Evolutionary conservation across 768 basidiomycete species (phyloP), one percentile per base, ranked within the genome.

Genomic region (Strobilomyces dryophilus): DNA sequence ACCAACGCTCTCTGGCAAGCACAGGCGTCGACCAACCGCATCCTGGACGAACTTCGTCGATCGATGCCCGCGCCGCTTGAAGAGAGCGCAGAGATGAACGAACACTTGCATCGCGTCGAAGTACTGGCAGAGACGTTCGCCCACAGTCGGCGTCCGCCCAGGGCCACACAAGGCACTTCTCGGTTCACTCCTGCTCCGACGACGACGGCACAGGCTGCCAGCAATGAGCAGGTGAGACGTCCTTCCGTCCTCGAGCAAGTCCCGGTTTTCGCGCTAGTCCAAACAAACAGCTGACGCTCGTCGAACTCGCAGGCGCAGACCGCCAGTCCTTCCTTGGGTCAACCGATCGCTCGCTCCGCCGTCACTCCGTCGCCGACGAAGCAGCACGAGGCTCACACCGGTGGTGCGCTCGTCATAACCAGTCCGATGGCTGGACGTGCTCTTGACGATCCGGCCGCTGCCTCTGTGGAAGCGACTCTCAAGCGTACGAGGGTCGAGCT

Each of bases 31-130:
- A 78, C 84, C 4, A 81, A 82, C 49, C 76, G 76, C 27, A 69
- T 81, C 44, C 68, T 92, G 32, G 79, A 84, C 51, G 79, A 82
- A 21, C 68, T 92, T 45, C 76, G 78, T 20, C 73, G 74, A 20
- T 65, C 73, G 20, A 74, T 77, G 9, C 68, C 75, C 31, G 61
- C 64, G 18, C 59, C 66, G 34, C 57, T n/a, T n/a, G n/a, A 61
- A 39, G 72, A 77, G 65, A 66, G 70, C 62, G 35, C 78, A 68
- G 71, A 72, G 21, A 52, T 69, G 18, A 50, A 61, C n/a, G 65
- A 69, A 21, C 67, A 69, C 4, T 47, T 65, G 50, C 43, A 32
- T 2, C 53, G 45, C 29, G 53, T 61, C 9, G 63, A 65, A 36
- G 39, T 14, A 7, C 24, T 66, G 14, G 34, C 52, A 18, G 51